Evolutionary conservation across 805 yeast species (phyloP), one percentile per base, ranked within the genome.

Genomic region (Candida ficus): DNA sequence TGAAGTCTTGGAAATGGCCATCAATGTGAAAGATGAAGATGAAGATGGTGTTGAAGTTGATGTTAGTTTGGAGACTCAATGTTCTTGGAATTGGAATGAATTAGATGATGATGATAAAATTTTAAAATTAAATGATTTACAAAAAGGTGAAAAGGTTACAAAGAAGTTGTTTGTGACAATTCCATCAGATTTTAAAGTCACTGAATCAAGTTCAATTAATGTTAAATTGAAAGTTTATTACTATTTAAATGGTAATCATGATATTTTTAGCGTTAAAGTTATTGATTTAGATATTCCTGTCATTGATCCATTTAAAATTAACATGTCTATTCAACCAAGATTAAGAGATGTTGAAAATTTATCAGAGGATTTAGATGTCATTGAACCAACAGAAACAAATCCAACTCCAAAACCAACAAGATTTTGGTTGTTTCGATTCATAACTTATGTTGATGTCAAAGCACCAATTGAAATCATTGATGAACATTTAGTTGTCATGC

Each of bases 381-480:
- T 29, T 9, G 27, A 29, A 7, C 7, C 23, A 7, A 29, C 22
- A 7, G 33, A 29, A 21, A 7, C 29, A 7, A 36, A 27, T 17
- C 20, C 28, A 14, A 20, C 42, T 9, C 63, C 68, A 3, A 54
- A 55, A 23, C 67, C 66, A 21, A 46, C 58, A 6, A 54, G 74
- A 31, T 50, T 52, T 21, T 67, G 73, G 73, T 41, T 57, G 57
- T 46, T 56, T 50, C 48, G 53, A 45, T 21, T 51, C 29, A 20
- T 61, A 56, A 57, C 56, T 7, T 41, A 49, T 7, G 44, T 44
- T 1, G 55, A 52, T n/a, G 48, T 44, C 8, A 26, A 34, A 11
- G 26, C 35, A 4, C 48, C 45, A 1, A 48, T 56, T n/a, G 67
- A 62, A 16, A 53, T 74, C 47, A 63, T 73, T 3, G 62, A 59